Conservation (phyloP, 1,139 yeast genomes). For the Yamadazyma membranifaciens region DNA sequence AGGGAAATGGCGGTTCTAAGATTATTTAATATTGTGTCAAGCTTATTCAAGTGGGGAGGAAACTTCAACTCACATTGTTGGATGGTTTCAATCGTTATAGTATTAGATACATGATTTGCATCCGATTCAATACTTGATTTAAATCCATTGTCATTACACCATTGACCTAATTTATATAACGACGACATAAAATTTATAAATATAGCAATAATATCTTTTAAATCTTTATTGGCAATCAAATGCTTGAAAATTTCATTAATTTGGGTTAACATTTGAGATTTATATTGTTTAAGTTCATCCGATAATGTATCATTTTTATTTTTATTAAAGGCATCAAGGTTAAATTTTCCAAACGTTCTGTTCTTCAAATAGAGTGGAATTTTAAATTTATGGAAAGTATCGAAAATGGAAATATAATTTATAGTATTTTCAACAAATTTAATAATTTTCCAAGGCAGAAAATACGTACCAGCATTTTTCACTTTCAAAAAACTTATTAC, state of each 20-base stretch:
- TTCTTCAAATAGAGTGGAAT: background rate
- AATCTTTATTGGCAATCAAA: background rate
- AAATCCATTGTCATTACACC: constrained; percentile 14
- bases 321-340: constrained; percentile 10
- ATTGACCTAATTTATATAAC: constrained; percentile 9
- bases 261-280: constrained; percentile 8
- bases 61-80: background rate
- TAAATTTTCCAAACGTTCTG: constrained; percentile 9
- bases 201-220: background rate
- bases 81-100: too few species aligned
- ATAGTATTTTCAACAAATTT: constrained; percentile 29
- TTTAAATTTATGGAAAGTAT: constrained; percentile 2
- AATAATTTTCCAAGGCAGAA: constrained; percentile 2
- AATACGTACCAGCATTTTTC: constrained; percentile 9
- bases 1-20: too few species aligned
- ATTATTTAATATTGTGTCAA: background rate
- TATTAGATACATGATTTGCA: background rate
- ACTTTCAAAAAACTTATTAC: constrained; percentile 18
- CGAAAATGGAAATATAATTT: constrained; percentile 27
- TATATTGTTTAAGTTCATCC: constrained; percentile 11
- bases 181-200: constrained; percentile 9
- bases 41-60: constrained; percentile 5
- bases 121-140: constrained; percentile 5
- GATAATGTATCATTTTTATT: constrained; percentile 10
- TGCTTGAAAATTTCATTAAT: background rate